Evolutionary conservation across 306 rosid species (phyloP), one percentile per base, ranked within the genome.

Genomic region (Potentilla sterilis): DNA sequence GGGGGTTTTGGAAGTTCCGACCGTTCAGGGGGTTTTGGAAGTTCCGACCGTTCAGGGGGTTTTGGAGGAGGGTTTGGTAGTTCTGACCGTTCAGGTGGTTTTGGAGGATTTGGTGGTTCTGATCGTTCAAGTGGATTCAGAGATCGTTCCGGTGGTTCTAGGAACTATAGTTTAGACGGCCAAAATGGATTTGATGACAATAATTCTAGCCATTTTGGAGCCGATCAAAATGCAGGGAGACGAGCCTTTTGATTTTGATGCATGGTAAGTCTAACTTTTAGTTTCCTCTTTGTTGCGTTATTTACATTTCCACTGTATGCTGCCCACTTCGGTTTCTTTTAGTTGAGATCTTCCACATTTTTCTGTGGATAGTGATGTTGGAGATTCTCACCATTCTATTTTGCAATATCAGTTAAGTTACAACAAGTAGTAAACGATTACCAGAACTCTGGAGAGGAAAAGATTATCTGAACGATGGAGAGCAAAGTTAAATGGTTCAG

Each of bases 91-190:
- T 57, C 63, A n/a, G 63, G 62, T 9, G 41, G 62, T 34, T 70
- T 35, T 5, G 76, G 76, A 54, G 57, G 67, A 13, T 72, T 61
- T 40, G 76, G 66, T 14, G 34, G 34, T 22, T 72, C 67, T 18
- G 69, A 64, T 64, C 69, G 46, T 37, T 64, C 69, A 18, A 1
- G 46, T 64, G 46, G 69, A 37, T 64, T 64, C 46, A 66, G 85
- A 64, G 68, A 73, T 74, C 81, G 84, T 40, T 82, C 91, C 54
- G 82, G 86, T 67, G 82, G 85, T 74, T 84, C 77, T 32, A 74
- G 77, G 69, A 74, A 44, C 42, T 73, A 21, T 73, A 13, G 68
- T 57, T 79, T 49, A 85, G 64, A 69, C 40, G 47, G 35, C 43
- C 52, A 44, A 6, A 67, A 58, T 22, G 34, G 73, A 66, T 67